phyloP scores from a whole-genome alignment of 2,329 filamentous ascomycete species.

The Teratosphaeriaceae sp. region DNA sequence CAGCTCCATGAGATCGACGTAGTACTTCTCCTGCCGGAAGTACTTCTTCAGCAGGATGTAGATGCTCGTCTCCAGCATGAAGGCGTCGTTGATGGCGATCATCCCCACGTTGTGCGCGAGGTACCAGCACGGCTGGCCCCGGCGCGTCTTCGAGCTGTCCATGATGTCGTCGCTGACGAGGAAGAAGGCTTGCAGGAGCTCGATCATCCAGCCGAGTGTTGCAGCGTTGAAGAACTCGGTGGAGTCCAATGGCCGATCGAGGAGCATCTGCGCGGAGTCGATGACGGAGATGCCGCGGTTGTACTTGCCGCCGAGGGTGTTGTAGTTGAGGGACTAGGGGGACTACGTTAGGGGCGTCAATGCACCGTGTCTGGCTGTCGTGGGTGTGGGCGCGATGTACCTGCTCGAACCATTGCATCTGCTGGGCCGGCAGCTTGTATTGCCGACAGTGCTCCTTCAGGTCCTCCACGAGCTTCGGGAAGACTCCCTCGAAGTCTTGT shows the following conservation, averaged over 20 bases:
- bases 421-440: slow-evolving; percentile 77
- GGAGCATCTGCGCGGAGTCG: slow-evolving; percentile 77
- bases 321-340: slow-evolving; percentile 70
- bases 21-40: slow-evolving; percentile 80
- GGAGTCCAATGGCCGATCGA: slow-evolving; percentile 62
- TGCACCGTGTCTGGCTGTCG: slow-evolving; percentile 3
- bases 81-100: slow-evolving; percentile 97
- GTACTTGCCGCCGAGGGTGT: slow-evolving; percentile 91
- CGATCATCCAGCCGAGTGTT: slow-evolving; percentile 92
- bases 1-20: slow-evolving; percentile 87
- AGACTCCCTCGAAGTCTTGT: slow-evolving; percentile 83
- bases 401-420: slow-evolving; percentile 79
- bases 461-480: slow-evolving; percentile 77
- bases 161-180: slow-evolving; percentile 98
- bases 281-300: slow-evolving; percentile 98
- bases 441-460: slow-evolving; percentile 69
- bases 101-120: slow-evolving; percentile 81
- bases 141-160: slow-evolving; percentile 91
- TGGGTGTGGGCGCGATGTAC: slow-evolving; percentile 40
- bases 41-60: slow-evolving; percentile 89
- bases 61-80: slow-evolving; percentile 88
- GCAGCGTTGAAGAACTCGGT: slow-evolving; percentile 85
- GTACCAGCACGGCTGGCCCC: slow-evolving; percentile 96
- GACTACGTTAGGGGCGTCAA: slow-evolving; percentile 17
- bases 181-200: slow-evolving; percentile 98